Base-by-base conservation (phyloP, 768 basidiomycete species). In the Trametes villosa region DNA sequence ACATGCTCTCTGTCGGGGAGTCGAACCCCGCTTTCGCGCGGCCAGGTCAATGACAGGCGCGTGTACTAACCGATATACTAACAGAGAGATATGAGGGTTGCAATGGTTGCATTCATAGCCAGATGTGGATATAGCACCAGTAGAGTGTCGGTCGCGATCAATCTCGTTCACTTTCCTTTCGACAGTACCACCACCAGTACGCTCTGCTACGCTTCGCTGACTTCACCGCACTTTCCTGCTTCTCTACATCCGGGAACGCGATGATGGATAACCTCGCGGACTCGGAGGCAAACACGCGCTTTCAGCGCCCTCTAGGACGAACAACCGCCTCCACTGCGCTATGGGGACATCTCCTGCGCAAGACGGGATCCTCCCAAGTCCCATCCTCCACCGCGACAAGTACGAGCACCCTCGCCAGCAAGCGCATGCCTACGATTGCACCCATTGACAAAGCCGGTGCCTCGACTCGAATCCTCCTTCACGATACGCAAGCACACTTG, bases 401-500 rank as follows among this genome's bases (percentile, higher is more conserved):
- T 13, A 42, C 38, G 4, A 60, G 27, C 4, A 47, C 57, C 56
- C 68, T 15, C 59, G 73, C n/a, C n/a, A n/a, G 17, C 48, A 71
- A 33, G 34, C 69, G 31, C 57, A 71, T 75, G 9, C 57, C 73
- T 8, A 75, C 81, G n/a, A 79, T 72, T 1, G 60, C 68, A 2
- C 75, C 88, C 4, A 65, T 82, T 29, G 89, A 91, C 74, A 89
- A 82, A 65, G 81, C 82, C 11, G 83, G 81, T 13, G 87, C 88
- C 3, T 88, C 89, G 7, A 86, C 86, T 75, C 83, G 89, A 40
- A 80, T 91, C 65, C 79, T 91, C 13, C 74, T 92, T 22, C 84
- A 91, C 64, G 90, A 91, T 68, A 90, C 88, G 0, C 88, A 90
- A 57, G 82, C 81, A 22, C 83, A 86, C 62, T 78, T 91, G 34